Percentiles rank a stretch among this genome's conserved stretches.
These are phyloP conservation scores for Tremellales sp. DNA, from an alignment of 1,284 basidiomycete species.

Conservation along the genomic window DNA sequence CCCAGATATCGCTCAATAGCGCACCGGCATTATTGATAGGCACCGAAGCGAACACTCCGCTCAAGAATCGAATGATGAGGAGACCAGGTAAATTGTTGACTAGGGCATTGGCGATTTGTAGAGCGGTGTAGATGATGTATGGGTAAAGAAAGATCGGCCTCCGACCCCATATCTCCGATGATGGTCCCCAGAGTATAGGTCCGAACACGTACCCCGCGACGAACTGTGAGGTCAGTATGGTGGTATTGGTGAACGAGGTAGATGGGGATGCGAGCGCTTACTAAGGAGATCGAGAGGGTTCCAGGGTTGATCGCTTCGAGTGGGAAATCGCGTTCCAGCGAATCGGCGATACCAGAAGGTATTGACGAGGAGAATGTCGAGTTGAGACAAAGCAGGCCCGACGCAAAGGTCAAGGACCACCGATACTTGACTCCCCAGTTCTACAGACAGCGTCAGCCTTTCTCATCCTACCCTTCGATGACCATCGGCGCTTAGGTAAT, in stretches of 20 bases:
- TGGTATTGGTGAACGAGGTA: constrained; percentile 42
- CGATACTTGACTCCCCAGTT: constrained; percentile 59
- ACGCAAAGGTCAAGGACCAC: constrained; percentile 63
- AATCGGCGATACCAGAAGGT: constrained; percentile 38
- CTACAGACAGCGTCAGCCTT: constrained; percentile 39
- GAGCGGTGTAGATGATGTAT: constrained; percentile 61
- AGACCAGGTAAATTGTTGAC: constrained; percentile 59
- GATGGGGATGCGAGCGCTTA: constrained; percentile 53
- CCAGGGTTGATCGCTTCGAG: constrained; percentile 36
- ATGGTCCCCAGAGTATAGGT: constrained; percentile 58
- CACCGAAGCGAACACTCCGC: constrained; percentile 57
- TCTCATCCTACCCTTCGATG: background rate
- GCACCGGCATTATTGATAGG: constrained; percentile 54
- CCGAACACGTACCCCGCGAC: constrained; percentile 55
- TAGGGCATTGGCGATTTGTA: constrained; percentile 60
- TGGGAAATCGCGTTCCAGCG: constrained; percentile 42
- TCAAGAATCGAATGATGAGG: constrained; percentile 66
- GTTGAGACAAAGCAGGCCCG: constrained; percentile 63
- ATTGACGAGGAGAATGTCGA: constrained; percentile 53
- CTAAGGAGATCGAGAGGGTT: constrained; percentile 57
- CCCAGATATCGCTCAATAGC: constrained; percentile 61
- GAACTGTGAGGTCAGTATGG: constrained; percentile 22
- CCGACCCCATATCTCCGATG: constrained; percentile 55
- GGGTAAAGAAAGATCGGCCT: constrained; percentile 64
- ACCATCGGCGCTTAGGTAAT: background rate